Evolutionary conservation across 495 filamentous ascomycete genomes (phyloP).

Genomic region (Neurospora sp.): DNA sequence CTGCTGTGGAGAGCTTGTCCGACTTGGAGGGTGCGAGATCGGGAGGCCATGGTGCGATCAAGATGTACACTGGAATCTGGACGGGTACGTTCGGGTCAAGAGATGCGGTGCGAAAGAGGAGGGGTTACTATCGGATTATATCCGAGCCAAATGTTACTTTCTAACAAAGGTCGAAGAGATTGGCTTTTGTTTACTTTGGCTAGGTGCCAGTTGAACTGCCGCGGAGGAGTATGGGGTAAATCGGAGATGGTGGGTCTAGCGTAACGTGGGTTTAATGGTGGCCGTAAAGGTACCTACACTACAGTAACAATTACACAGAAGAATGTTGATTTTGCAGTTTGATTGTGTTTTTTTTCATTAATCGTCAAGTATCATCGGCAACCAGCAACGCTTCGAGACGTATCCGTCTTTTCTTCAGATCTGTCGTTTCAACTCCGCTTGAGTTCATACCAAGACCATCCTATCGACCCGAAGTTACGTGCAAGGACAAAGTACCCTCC

Average conservation of each 20-base stretch:
- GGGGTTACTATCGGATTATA: neutral
- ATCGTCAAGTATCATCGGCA: neutral
- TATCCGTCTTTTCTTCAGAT: neutral
- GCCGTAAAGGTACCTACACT: neutral
- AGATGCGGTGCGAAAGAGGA: neutral
- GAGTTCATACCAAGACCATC: neutral
- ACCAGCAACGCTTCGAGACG: neutral
- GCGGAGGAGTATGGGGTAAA: neutral
- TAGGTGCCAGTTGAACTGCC: neutral
- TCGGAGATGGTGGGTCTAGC: neutral
- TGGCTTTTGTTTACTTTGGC: neutral
- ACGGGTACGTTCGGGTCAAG: neutral
- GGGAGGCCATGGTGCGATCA: neutral
- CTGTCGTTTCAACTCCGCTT: neutral
- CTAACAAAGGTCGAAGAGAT: neutral
- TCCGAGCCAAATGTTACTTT: neutral
- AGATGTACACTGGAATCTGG: neutral
- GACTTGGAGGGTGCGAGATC: neutral
- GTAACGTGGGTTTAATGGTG: neutral
- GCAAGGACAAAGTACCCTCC: neutral
- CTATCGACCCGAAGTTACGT: neutral
- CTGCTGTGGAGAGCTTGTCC: neutral
- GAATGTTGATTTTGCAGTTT: neutral
- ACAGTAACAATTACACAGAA: neutral
- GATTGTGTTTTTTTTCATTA: neutral